Evolutionary conservation across 441 rosid genomes (phyloP), one percentile per base, ranked within the genome.

Genomic region (Dalechampia spathulata): DNA sequence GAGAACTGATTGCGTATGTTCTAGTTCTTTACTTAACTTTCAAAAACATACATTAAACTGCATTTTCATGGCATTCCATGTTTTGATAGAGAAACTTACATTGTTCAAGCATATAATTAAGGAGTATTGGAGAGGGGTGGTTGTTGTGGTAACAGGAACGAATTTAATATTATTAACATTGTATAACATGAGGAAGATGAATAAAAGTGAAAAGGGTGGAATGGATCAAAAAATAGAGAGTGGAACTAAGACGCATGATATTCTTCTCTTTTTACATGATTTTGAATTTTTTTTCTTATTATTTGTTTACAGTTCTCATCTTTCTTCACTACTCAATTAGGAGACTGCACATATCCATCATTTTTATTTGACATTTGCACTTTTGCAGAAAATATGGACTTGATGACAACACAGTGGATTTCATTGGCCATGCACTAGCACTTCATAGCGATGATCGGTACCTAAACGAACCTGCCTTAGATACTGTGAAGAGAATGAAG

Each of bases 381-480:
- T 69, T 41, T 74, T 45, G 54, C 84, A 90, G 97, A 62, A 90
- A 85, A 74, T 87, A 74, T 56, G 96, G 96, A 61, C 97, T 90
- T 60, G 90, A 87, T 78, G 97, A 82, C 60, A 80, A 90, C 72
- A 87, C 96, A 28, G 57, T 83, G 32, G 97, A 90, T 72, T 83
- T 87, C 72, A 87, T 90, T 69, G 97, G 97, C 70, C 97, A 90
- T 83, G 78, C 96, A 2, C 63, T 90, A 70, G 97, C 96, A 0
- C 87, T 90, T 67, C 94, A 90, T 61, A 75, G 89, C 60, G 92
- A 90, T 70, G 97, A 90, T 57, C 63, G 58, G 43, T 86, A 75
- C 72, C 76, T 90, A 17, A 49, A 75, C 68, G 87, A 87, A 67
- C 94, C 96, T 72, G 97, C 97, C 5, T 51, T 80, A 57, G 96